phyloP scores from a whole-genome alignment of 345 rosid genomes.

The Aquilaria yunnanensis region DNA sequence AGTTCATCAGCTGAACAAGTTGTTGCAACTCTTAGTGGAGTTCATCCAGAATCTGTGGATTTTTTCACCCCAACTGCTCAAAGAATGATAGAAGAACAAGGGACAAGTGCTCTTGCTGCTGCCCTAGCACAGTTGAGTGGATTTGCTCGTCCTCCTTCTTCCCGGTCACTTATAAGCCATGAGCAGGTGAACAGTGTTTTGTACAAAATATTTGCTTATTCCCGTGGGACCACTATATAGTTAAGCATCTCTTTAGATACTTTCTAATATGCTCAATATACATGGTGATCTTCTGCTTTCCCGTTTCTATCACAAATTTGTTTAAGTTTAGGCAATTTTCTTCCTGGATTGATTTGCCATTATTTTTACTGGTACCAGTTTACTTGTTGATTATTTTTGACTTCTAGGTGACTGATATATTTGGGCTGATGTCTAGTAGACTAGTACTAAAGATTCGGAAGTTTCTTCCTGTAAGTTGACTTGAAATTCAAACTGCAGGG shows the following conservation, averaged over 20 bases:
- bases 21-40: slow-evolving; percentile 77
- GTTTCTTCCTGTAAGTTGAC: neutral
- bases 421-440: too few species aligned
- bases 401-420: too few species aligned
- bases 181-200: slow-evolving; percentile 56
- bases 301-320: too few species aligned
- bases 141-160: slow-evolving; percentile 84
- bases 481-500: slow-evolving; percentile 45
- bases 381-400: too few species aligned
- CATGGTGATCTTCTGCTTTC: neutral
- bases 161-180: slow-evolving; percentile 87
- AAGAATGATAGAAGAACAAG: slow-evolving; percentile 65
- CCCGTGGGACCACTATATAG: neutral
- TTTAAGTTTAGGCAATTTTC: too few species aligned
- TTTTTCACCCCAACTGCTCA: slow-evolving; percentile 83
- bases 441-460: neutral
- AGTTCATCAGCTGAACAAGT: slow-evolving; percentile 87
- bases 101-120: slow-evolving; percentile 87
- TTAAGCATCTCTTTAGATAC: neutral
- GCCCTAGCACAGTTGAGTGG: slow-evolving; percentile 94
- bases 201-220: neutral
- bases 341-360: too few species aligned
- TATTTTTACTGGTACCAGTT: too few species aligned
- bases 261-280: neutral
- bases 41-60: slow-evolving; percentile 74